A percentile compares a stretch with the other conserved stretches of the same genome.
phyloP scores from a whole-genome alignment of 2,329 filamentous ascomycete species.

The Alternaria novae-zelandiae region DNA sequence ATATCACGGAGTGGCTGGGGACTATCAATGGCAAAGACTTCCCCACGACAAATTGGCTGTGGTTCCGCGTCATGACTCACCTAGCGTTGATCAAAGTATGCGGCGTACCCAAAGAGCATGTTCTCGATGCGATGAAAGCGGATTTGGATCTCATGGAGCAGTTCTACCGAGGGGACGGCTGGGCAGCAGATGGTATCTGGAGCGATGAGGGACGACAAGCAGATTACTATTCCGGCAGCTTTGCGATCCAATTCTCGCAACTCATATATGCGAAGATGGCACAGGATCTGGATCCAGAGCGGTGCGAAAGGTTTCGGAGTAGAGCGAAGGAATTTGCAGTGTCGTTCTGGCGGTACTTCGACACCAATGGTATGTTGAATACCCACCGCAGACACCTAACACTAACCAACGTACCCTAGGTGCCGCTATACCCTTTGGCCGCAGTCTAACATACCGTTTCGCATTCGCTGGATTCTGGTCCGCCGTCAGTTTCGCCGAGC shows the following conservation, averaged over 20 bases:
- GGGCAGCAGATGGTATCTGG: constrained; percentile 59
- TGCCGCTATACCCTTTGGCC: constrained; percentile 59
- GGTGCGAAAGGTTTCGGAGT: constrained; percentile 48
- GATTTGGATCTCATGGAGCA: constrained; percentile 55
- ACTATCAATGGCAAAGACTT: constrained; percentile 55
- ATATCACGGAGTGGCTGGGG: constrained; percentile 52
- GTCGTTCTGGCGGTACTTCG: constrained; percentile 58
- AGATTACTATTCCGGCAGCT: constrained; percentile 63
- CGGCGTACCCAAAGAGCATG: constrained; percentile 43
- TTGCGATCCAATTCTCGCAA: constrained; percentile 61
- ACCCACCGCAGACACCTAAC: not conserved
- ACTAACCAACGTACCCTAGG: constrained; percentile 39
- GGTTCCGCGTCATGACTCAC: constrained; percentile 61
- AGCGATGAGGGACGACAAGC: constrained; percentile 49
- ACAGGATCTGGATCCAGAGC: constrained; percentile 48
- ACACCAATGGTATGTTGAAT: constrained; percentile 46
- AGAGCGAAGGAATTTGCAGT: constrained; percentile 52
- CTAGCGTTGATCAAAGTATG: constrained; percentile 54
- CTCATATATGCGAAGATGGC: constrained; percentile 56
- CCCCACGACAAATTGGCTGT: constrained; percentile 60
- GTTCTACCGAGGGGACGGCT: constrained; percentile 56
- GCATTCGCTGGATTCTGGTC: constrained; percentile 59
- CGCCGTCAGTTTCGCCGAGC: constrained; percentile 52
- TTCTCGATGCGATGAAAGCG: constrained; percentile 48
- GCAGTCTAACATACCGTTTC: constrained; percentile 60